Evolutionary conservation across 2,329 filamentous ascomycete genomes (phyloP).

Genomic region (Hymenoscyphus scutula): DNA sequence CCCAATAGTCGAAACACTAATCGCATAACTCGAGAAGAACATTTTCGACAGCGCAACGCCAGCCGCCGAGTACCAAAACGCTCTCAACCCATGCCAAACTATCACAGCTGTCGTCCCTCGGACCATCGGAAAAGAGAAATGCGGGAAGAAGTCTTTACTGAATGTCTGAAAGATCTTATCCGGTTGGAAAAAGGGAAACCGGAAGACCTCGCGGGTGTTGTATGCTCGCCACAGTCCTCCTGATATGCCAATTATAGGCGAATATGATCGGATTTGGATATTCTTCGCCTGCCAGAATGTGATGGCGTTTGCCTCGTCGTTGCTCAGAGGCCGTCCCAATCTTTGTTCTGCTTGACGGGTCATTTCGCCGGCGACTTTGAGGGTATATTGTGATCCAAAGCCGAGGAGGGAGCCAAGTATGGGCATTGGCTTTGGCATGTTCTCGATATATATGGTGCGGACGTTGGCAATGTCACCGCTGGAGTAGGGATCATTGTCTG

Average conservation of each 20-base stretch:
- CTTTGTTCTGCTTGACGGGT: conserved; percentile 10
- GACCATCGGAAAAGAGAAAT: conserved; percentile 14
- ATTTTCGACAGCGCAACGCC: conserved; percentile 23
- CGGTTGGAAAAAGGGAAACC: conserved; percentile 35
- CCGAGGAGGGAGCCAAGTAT: conserved; percentile 23
- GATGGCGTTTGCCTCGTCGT: conserved; percentile 32
- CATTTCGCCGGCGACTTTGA: conserved; percentile 9
- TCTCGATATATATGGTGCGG: neutral
- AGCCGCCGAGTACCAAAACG: conserved; percentile 24
- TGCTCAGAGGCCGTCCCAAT: conserved; percentile 25
- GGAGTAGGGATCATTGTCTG: conserved; percentile 32
- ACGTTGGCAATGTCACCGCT: conserved; percentile 5
- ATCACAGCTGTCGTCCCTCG: conserved; percentile 20
- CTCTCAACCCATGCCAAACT: conserved; percentile 29
- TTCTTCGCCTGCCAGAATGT: conserved; percentile 32
- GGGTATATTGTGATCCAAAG: conserved; percentile 19
- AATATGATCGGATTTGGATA: conserved; percentile 31
- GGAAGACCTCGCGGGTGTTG: conserved; percentile 23
- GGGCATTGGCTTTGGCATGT: conserved; percentile 12
- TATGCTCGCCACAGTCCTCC: conserved; percentile 30
- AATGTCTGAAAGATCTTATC: conserved; percentile 27
- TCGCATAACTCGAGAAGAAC: conserved; percentile 30
- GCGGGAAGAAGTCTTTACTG: conserved; percentile 10
- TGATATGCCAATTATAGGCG: conserved; percentile 23
- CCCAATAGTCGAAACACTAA: conserved; percentile 27